Conservation (phyloP, 2,329 filamentous ascomycete genomes). For the Leptosphaerulina australis region DNA sequence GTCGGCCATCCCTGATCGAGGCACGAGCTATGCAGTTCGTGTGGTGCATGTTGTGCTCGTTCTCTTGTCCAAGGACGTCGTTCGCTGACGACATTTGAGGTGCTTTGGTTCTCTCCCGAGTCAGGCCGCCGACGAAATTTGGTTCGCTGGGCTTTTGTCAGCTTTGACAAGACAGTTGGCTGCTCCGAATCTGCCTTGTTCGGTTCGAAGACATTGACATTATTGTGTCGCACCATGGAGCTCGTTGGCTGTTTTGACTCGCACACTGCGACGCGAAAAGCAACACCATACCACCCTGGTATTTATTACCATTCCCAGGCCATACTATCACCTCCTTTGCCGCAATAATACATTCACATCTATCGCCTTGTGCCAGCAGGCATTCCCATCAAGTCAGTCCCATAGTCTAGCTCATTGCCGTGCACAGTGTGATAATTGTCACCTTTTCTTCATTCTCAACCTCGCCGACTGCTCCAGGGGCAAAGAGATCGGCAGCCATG, state of each 20-base stretch:
- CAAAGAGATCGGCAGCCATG: background rate
- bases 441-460: background rate
- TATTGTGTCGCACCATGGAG: slow-evolving; percentile 9
- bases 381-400: background rate
- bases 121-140: slow-evolving; percentile 1
- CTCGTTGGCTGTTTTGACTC: slow-evolving; percentile 8
- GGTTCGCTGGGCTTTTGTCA: slow-evolving; percentile 13
- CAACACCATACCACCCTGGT: slow-evolving; percentile 1
- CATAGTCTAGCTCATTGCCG: background rate
- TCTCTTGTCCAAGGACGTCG: background rate
- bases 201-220: background rate
- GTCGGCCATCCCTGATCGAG: background rate
- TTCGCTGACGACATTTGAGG: background rate
- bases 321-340: too few species aligned
- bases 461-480: background rate
- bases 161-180: slow-evolving; percentile 7
- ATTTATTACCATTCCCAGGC: background rate
- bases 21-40: slow-evolving; percentile 3
- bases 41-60: slow-evolving; percentile 3
- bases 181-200: background rate
- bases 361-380: background rate
- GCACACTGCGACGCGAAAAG: slow-evolving; percentile 6
- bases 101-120: slow-evolving; percentile 6
- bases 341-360: background rate
- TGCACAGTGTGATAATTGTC: background rate